A percentile compares a stretch with the other conserved stretches of the same genome.
Conservation (phyloP, 2,329 filamentous ascomycete species). For the Madurella mycetomatis region DNA sequence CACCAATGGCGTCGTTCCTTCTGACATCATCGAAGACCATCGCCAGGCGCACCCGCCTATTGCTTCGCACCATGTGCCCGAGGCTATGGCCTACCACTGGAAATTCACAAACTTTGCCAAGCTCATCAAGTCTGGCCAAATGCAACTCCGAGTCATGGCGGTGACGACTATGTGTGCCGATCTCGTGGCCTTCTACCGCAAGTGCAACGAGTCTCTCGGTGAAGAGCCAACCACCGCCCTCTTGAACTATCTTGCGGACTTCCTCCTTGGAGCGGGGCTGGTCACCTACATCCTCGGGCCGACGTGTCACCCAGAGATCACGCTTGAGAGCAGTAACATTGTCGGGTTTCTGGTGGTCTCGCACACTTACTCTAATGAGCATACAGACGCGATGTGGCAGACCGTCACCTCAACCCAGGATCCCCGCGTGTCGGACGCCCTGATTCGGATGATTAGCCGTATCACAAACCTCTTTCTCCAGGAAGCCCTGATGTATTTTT, state of each 20-base stretch:
- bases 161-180: conserved; percentile 69
- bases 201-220: conserved; percentile 42
- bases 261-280: conserved; percentile 65
- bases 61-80: conserved; percentile 36
- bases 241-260: conserved; percentile 63
- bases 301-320: conserved; percentile 88
- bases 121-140: conserved; percentile 77
- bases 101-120: conserved; percentile 64
- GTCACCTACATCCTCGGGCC: conserved; percentile 85
- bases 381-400: conserved; percentile 80
- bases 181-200: conserved; percentile 63
- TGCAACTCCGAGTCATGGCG: conserved; percentile 82
- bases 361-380: conserved; percentile 62
- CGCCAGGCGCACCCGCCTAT: conserved; percentile 36
- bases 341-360: conserved; percentile 83
- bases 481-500: conserved; percentile 58
- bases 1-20: conserved; percentile 35
- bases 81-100: conserved; percentile 60
- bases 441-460: conserved; percentile 59
- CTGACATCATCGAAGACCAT: conserved; percentile 31
- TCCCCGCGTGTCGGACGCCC: conserved; percentile 74
- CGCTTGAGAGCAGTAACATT: conserved; percentile 74
- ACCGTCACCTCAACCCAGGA: conserved; percentile 79
- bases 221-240: conserved; percentile 42
- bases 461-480: conserved; percentile 48